phyloP scores from a whole-genome alignment of 371 early-diverging fungal genomes.

The Mucor ambiguus region DNA sequence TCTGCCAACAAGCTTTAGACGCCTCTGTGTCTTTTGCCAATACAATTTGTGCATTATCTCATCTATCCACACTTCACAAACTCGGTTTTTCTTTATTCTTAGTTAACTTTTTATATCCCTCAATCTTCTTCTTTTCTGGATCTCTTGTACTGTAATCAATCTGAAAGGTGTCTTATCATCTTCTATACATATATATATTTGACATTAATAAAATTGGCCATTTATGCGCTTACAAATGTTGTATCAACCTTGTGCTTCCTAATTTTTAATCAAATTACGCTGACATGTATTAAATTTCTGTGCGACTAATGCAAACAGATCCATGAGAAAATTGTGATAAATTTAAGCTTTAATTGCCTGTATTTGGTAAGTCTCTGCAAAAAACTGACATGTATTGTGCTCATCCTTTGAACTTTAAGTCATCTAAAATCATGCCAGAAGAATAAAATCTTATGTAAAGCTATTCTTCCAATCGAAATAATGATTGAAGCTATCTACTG shows the following conservation, averaged over 20 bases:
- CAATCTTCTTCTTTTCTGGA: background rate
- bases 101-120: constrained; percentile 2
- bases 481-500: too few relatives aligned
- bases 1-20: constrained; percentile 30
- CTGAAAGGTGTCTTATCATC: background rate
- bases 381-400: background rate
- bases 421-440: background rate
- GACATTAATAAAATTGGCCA: background rate
- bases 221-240: background rate
- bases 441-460: background rate
- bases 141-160: constrained; percentile 10
- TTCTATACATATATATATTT: background rate
- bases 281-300: background rate
- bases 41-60: background rate
- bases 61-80: background rate
- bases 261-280: background rate
- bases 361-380: background rate
- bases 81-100: background rate
- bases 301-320: background rate
- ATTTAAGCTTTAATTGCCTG: background rate
- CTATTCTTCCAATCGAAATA: background rate
- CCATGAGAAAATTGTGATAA: background rate
- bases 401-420: background rate
- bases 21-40: constrained; percentile 2
- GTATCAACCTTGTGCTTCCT: background rate